These are phyloP conservation scores for Aphanomyces astaci DNA, from an alignment of 352 stramenopile species.

Conservation along the genomic window DNA sequence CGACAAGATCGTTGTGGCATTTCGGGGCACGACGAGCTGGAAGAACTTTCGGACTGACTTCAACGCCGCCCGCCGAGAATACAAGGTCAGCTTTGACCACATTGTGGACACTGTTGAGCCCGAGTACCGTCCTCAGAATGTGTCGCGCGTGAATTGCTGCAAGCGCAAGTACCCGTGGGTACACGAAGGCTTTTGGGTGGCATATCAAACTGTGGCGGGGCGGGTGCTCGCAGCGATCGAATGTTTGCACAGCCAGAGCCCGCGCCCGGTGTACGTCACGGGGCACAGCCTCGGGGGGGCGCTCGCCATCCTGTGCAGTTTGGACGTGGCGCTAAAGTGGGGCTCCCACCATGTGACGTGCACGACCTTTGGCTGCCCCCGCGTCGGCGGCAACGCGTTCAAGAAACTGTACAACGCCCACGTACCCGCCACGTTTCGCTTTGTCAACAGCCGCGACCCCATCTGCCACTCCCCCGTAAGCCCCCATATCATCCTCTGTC, in stretches of 20 bases:
- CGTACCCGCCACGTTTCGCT: constrained; percentile 35
- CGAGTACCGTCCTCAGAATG: background rate
- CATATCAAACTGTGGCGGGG: constrained; percentile 32
- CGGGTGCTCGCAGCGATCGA: constrained; percentile 28
- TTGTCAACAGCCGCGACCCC: constrained; percentile 35
- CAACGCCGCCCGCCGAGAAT: constrained; percentile 24
- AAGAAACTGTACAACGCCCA: constrained; percentile 30
- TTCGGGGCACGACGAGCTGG: constrained; percentile 38
- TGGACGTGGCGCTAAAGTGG: constrained; percentile 33
- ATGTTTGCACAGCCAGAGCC: constrained; percentile 24
- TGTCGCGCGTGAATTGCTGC: constrained; percentile 21
- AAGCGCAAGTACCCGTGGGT: constrained; percentile 35
- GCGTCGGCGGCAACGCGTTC: constrained; percentile 37
- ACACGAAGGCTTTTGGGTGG: constrained; percentile 37
- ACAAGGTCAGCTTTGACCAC: background rate
- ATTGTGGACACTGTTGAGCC: background rate
- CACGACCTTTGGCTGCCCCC: constrained; percentile 39
- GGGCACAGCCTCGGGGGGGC: constrained; percentile 40
- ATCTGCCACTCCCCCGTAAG: constrained; percentile 9
- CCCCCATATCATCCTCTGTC: background rate
- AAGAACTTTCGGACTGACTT: constrained; percentile 39
- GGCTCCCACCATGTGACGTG: constrained; percentile 31
- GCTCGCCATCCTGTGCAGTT: constrained; percentile 35
- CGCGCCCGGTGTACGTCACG: constrained; percentile 30
- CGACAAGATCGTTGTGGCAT: constrained; percentile 33